Base-by-base conservation (phyloP, 73 alveolate genomes). In the Paramecium bursaria region DNA sequence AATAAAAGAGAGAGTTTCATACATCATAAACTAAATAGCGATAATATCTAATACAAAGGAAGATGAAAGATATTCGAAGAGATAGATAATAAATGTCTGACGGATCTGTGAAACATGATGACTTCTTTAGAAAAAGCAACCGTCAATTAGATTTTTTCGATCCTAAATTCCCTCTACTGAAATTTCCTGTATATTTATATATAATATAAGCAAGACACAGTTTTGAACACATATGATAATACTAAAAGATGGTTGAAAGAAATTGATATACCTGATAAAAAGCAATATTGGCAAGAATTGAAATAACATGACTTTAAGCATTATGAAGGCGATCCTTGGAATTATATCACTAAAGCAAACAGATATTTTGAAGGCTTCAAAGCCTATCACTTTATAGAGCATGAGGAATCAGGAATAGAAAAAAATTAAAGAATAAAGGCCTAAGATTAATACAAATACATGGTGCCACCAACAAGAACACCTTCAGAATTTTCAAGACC, bases 191-290 rank as follows among this genome's bases (percentile, higher is more conserved):
- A 67, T 42, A 67, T 39, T n/a, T 26, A 9, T 11, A 11, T 1
- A 3, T 9, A 39, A 67, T 67, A 7, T 14, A 21, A 67, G 82
- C 26, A 67, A 67, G 82, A 67, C 82, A 39, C 60, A 14, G 82
- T 4, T 2, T 42, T 67, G 22, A 67, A 67, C 22, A 67, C 82
- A 21, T 67, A 67, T 67, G 82, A 67, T 42, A 67, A 67, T 1
- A 67, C 82, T 5, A 67, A 67, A 67, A 67, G 82, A 67, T 67
- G 82, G 82, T 42, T 67, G 39, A 67, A 67, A 42, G 82, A 67
- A 67, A 39, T 67, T 13, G 82, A 67, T 67, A 39, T 67, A 11
- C 82, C 82, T 5, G 44, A 67, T 42, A 67, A 42, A 39, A 67
- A 67, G 21, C 44, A 67, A 67, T 67, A 67, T 17, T 67, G 53